A percentile compares a stretch with the other conserved stretches of the same genome.
These are phyloP conservation scores for Torulaspora quercuum DNA, from an alignment of 805 yeast genomes.

Conservation along the genomic window DNA sequence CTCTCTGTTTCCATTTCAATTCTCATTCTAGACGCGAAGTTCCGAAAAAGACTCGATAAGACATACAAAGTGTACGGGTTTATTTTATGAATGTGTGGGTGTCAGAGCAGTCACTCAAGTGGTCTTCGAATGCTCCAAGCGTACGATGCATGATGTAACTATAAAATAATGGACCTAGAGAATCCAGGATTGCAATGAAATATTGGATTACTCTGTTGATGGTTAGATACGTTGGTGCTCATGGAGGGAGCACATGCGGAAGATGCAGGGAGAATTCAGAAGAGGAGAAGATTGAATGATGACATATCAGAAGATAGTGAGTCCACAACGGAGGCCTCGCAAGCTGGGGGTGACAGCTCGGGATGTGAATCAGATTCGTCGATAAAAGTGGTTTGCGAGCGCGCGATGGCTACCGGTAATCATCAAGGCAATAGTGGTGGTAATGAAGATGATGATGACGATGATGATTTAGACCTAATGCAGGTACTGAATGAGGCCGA, in stretches of 20 bases:
- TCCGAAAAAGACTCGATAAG: too few relatives aligned
- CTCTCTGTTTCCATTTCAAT: too few relatives aligned
- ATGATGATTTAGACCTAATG: slow-evolving; percentile 14
- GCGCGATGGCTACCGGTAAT: slow-evolving; percentile 5
- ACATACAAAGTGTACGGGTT: too few relatives aligned
- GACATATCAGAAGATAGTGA: slow-evolving; percentile 11
- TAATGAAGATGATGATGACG: slow-evolving; percentile 10
- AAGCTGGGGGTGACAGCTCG: slow-evolving; percentile 2
- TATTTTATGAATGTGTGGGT: too few relatives aligned
- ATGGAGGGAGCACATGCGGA: slow-evolving; percentile 3
- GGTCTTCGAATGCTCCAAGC: too few relatives aligned
- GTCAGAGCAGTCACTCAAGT: too few relatives aligned
- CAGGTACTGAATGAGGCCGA: slow-evolving; percentile 13
- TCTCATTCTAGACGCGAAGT: too few relatives aligned
- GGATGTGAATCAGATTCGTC: slow-evolving; percentile 21
- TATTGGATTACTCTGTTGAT: too few relatives aligned
- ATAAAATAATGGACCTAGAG: too few relatives aligned
- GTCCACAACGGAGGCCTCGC: not conserved
- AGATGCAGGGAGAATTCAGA: slow-evolving; percentile 10
- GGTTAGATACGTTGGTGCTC: too few relatives aligned
- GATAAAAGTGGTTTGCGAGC: slow-evolving; percentile 16
- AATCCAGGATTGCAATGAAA: too few relatives aligned
- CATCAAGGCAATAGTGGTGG: not conserved
- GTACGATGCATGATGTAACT: too few relatives aligned
- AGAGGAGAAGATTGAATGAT: slow-evolving; percentile 10